Evolutionary conservation across 192 early-diverging fungal genomes (phyloP).

Genomic region (Hyaloraphidium curvatum): DNA sequence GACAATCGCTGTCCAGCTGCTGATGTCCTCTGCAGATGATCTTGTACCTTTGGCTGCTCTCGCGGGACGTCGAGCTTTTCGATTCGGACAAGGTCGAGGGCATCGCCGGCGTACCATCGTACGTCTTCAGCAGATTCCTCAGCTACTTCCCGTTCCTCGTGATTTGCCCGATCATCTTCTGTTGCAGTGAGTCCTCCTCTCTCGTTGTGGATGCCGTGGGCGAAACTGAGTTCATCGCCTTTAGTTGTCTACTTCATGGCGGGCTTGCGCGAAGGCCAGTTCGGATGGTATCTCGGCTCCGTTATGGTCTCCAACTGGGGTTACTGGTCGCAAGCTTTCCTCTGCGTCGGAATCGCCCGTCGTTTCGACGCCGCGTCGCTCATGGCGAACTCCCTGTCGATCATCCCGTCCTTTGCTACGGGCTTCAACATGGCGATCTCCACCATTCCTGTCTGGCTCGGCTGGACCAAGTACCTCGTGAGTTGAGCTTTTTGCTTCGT

Average conservation of each 20-base stretch:
- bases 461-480: not conserved
- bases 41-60: not conserved
- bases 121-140: not conserved
- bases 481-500: no score
- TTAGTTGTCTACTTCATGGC: no score
- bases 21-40: slow-evolving; percentile 2
- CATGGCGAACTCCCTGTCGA: slow-evolving; percentile 1
- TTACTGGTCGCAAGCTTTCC: not conserved
- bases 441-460: not conserved
- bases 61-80: not conserved
- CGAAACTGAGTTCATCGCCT: no score
- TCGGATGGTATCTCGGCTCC: no score
- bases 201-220: no score
- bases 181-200: not conserved
- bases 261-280: no score
- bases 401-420: not conserved
- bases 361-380: not conserved
- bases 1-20: no score
- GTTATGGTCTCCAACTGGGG: not conserved
- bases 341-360: not conserved
- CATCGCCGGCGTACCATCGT: not conserved
- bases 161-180: not conserved
- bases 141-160: not conserved
- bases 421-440: no score
- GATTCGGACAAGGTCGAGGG: not conserved